phyloP scores from a whole-genome alignment of 805 yeast genomes.

The Metschnikowia reukaufii region DNA sequence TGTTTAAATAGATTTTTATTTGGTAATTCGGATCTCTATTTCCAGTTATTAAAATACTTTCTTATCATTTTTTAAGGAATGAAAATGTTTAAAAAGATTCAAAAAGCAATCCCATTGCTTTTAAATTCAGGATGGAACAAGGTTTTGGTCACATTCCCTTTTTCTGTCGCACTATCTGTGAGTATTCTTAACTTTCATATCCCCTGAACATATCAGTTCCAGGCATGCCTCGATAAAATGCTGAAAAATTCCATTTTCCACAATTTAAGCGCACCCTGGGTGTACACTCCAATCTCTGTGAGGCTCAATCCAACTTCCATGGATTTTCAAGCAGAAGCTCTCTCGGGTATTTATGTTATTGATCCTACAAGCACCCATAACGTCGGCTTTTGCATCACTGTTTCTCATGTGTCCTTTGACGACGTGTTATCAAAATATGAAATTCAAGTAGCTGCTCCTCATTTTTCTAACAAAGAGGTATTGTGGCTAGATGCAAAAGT shows the following conservation, averaged over 20 bases:
- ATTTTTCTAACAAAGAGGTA: slow-evolving; percentile 1
- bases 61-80: too few relatives aligned
- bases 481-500: slow-evolving; percentile 11
- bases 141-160: background rate
- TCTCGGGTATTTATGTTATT: slow-evolving; percentile 11
- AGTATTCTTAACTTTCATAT: background rate
- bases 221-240: background rate
- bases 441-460: slow-evolving; percentile 13
- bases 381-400: slow-evolving; percentile 1
- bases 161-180: background rate
- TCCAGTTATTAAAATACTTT: too few relatives aligned
- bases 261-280: background rate
- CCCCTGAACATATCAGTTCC: too few relatives aligned
- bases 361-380: background rate
- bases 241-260: background rate
- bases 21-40: too few relatives aligned
- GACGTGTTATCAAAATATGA: slow-evolving; percentile 1
- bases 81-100: too few relatives aligned
- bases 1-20: too few relatives aligned
- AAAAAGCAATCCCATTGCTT: too few relatives aligned
- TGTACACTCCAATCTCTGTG: slow-evolving; percentile 13
- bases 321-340: background rate
- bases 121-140: too few relatives aligned
- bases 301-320: slow-evolving; percentile 7
- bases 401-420: slow-evolving; percentile 9